Percentiles rank a stretch among this genome's conserved stretches.
Evolutionary conservation across 2,329 filamentous ascomycete species (phyloP).

Genomic region (Diplodia scrobiculata): DNA sequence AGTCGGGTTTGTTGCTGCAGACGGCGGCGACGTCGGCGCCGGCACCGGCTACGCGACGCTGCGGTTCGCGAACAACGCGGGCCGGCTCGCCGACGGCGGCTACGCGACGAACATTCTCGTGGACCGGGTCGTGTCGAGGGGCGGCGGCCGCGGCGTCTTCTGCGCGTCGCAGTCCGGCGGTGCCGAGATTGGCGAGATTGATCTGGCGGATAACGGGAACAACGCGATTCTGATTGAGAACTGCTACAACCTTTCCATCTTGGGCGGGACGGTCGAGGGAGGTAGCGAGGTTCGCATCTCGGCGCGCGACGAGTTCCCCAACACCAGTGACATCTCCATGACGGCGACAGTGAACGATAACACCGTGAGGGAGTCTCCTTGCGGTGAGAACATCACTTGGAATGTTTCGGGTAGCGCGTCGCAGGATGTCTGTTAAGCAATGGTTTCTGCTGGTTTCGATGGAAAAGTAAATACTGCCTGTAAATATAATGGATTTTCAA

Average conservation of each 20-base stretch:
- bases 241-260: conserved; percentile 59
- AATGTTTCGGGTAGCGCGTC: conserved; percentile 52
- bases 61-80: conserved; percentile 61
- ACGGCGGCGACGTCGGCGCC: conserved; percentile 56
- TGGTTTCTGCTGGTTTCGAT: neutral
- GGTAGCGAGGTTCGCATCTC: conserved; percentile 60
- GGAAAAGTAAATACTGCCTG: neutral
- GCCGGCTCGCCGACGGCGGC: conserved; percentile 51
- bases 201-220: conserved; percentile 57
- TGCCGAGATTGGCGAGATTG: conserved; percentile 54
- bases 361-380: conserved; percentile 58
- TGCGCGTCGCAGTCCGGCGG: conserved; percentile 60
- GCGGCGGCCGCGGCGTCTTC: conserved; percentile 60
- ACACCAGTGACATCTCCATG: conserved; percentile 56
- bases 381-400: conserved; percentile 57
- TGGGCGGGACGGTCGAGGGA: conserved; percentile 55
- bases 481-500: neutral
- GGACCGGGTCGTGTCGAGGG: conserved; percentile 58
- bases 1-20: conserved; percentile 61
- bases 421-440: conserved; percentile 47
- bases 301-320: conserved; percentile 58
- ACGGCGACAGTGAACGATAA: conserved; percentile 55
- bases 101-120: conserved; percentile 58
- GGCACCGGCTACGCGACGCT: conserved; percentile 60
- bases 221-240: conserved; percentile 63